Conservation (phyloP, 495 filamentous ascomycete genomes). For the Aspergillus hancockii region DNA sequence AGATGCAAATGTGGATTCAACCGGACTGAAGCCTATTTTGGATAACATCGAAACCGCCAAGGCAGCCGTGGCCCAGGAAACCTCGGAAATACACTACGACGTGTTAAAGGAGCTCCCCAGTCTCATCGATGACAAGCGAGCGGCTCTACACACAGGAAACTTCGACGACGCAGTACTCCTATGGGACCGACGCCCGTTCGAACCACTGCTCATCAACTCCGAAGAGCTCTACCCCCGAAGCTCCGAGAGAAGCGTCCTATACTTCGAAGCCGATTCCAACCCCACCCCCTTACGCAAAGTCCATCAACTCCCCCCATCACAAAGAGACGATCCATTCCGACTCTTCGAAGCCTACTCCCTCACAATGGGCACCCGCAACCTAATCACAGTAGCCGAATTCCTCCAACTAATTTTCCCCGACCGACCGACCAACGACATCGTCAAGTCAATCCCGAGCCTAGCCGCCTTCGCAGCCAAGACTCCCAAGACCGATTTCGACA, state of each 20-base stretch:
- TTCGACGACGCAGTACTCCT: conserved; percentile 48
- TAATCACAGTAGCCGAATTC: conserved; percentile 28
- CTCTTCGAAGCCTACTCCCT: conserved; percentile 30
- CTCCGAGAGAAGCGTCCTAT: conserved; percentile 28
- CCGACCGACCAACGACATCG: conserved; percentile 28
- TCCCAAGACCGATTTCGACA: conserved; percentile 32
- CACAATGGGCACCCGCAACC: conserved; percentile 22
- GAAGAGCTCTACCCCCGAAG: conserved; percentile 59
- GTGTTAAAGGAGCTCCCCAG: conserved; percentile 17
- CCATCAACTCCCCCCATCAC: conserved; percentile 8
- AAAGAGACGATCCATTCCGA: conserved; percentile 14
- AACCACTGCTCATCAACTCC: conserved; percentile 49
- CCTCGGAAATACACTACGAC: conserved; percentile 25
- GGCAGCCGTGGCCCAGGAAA: conserved; percentile 11
- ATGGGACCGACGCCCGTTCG: conserved; percentile 66
- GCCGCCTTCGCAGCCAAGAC: conserved; percentile 30
- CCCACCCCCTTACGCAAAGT: conserved; percentile 19
- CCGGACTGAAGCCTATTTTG: conserved; percentile 33
- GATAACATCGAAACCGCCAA: conserved; percentile 21
- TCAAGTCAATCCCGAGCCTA: conserved; percentile 36
- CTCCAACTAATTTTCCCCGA: conserved; percentile 27
- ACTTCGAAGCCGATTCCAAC: conserved; percentile 40
- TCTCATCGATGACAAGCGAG: conserved; percentile 29
- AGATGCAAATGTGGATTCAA: conserved; percentile 25
- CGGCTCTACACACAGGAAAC: conserved; percentile 16